Evolutionary conservation across 1,284 basidiomycete genomes (phyloP).

Genomic region (Irpex rosettiformis): DNA sequence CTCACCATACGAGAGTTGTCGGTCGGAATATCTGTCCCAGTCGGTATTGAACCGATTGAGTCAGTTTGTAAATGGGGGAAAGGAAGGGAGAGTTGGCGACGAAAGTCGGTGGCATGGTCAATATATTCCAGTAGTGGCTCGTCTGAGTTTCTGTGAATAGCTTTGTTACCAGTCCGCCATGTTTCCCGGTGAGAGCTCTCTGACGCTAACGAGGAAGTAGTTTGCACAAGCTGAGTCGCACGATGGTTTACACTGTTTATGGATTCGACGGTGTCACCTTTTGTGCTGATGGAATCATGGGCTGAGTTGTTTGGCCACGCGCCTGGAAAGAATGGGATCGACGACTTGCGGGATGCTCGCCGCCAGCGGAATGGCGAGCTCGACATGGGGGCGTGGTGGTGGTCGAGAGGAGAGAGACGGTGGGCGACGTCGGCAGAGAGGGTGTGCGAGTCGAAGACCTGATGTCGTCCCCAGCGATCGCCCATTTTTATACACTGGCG

Average conservation of each 20-base stretch:
- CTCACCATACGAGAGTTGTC: not conserved
- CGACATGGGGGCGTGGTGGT: slow-evolving; percentile 11
- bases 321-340: slow-evolving; percentile 26
- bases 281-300: slow-evolving; percentile 15
- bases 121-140: slow-evolving; percentile 21
- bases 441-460: not conserved
- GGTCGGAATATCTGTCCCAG: not conserved
- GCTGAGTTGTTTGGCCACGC: slow-evolving; percentile 26
- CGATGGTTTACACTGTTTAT: not conserved
- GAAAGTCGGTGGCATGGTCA: slow-evolving; percentile 29
- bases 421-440: slow-evolving; percentile 8
- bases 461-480: not conserved
- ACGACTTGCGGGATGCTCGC: slow-evolving; percentile 16
- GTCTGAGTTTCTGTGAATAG: not conserved
- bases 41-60: not conserved
- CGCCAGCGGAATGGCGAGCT: slow-evolving; percentile 17
- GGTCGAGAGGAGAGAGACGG: slow-evolving; percentile 10
- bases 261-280: slow-evolving; percentile 1
- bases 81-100: slow-evolving; percentile 26
- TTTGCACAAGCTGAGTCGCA: not conserved
- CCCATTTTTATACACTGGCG: not conserved
- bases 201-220: not conserved
- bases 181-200: not conserved
- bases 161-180: not conserved
- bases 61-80: slow-evolving; percentile 1